Base-by-base conservation (phyloP, 768 basidiomycete genomes). In the Saitozyma podzolica region DNA sequence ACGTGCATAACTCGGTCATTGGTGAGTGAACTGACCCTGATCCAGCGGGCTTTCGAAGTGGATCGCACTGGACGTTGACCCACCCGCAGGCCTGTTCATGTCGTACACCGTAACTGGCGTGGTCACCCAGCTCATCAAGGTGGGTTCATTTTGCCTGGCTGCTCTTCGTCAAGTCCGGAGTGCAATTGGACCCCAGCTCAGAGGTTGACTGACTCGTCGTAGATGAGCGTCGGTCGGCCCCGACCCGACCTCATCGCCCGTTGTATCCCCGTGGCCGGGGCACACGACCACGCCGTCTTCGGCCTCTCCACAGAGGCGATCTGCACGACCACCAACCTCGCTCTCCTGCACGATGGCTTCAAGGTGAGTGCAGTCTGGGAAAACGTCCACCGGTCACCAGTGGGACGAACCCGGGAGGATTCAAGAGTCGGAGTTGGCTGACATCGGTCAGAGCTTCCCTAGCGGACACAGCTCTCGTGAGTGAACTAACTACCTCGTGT, bases 401-500 rank as follows among this genome's bases (percentile, higher is more conserved):
- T 29, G 29, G 29, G 29, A 29, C 29, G 29, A 29, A 8, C 13
- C 39, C 43, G 16, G 58, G 40, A 13, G 51, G 48, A 47, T 54
- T 42, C 40, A 9, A 9, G 29, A 47, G 29, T 48, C 3, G 29
- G 9, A 17, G 13, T 7, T 29, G 8, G 60, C 63, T 64, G 47
- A 61, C n/a, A 9, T 29, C 39, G 4, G 11, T 17, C 50, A 76
- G 69, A 93, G 91, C 74, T 96, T 97, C 78, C 89, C 89, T 13
- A 91, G 90, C 58, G 94, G 94, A 0, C 93, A 96, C 80, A 88
- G 91, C 3, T 92, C 90, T 68, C 64, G 92, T 93, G 80, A 54
- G 88, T 81, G 29, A 29, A 29, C 29, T 5, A 29, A 2, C 29
- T 17, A 11, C 42, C 0, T 13, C 50, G 7, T 52, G 54, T 53